These are phyloP conservation scores for Marasmius fiardii DNA, from an alignment of 1,284 basidiomycete species.

Conservation along the genomic window DNA sequence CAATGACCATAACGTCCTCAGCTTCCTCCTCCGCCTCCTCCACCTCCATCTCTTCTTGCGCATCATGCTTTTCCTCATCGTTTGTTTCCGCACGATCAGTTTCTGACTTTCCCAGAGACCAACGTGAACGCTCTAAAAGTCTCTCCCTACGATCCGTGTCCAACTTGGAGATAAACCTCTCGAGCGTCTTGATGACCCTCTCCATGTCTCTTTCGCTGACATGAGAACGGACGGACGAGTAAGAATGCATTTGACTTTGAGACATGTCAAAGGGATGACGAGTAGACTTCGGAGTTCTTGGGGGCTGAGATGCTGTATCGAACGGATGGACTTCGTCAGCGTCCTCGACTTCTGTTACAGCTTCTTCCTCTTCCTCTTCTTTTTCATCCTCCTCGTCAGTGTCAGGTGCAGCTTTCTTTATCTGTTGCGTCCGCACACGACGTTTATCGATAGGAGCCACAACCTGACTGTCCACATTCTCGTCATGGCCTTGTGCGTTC, in stretches of 20 bases:
- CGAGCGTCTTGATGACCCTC: slow-evolving; percentile 3
- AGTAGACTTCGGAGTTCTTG: background rate
- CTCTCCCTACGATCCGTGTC: slow-evolving; percentile 5
- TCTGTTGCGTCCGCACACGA: background rate
- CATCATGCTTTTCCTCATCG: background rate
- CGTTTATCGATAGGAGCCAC: too few relatives aligned
- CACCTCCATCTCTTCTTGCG: background rate
- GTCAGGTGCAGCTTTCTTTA: background rate
- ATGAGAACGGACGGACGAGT: background rate
- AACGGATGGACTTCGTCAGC: background rate
- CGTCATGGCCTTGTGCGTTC: background rate
- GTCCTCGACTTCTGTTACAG: background rate
- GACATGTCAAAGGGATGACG: slow-evolving; percentile 4
- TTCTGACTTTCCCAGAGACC: background rate
- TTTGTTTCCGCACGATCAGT: background rate
- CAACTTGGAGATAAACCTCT: slow-evolving; percentile 7
- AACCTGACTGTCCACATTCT: background rate
- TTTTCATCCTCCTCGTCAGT: background rate
- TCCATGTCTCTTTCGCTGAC: slow-evolving; percentile 7
- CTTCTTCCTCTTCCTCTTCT: background rate
- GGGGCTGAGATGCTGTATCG: background rate
- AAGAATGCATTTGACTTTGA: background rate
- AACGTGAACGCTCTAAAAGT: background rate
- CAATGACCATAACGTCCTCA: background rate
- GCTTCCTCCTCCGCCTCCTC: background rate